Evolutionary conservation across 2,329 filamentous ascomycete genomes (phyloP), one percentile per base, ranked within the genome.

Genomic region (Rutstroemia sydowiana): DNA sequence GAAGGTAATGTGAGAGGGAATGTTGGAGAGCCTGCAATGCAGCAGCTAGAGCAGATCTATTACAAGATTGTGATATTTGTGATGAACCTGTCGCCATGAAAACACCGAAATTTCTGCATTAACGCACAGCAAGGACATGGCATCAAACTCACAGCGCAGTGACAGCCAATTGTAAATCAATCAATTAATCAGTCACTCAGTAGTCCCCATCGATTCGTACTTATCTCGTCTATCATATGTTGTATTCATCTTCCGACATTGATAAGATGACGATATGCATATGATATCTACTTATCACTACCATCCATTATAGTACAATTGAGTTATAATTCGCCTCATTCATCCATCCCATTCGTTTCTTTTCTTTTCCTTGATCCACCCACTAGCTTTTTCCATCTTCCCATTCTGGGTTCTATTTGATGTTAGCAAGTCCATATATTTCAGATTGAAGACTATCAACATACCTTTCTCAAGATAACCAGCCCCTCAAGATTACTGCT

Each of bases 401-500:
- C 76, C 76, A 79, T 37, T 79, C 74, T 5, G 76, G 75, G 61
- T 79, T 79, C 76, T 79, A 30, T 40, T 21, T 9, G n/a, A 42
- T 14, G 30, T 59, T 49, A 61, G 55, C 42, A 48, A n/a, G n/a
- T n/a, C n/a, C n/a, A n/a, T 28, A 45, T 3, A 13, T 20, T 30
- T 36, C n/a, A 39, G 5, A 13, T 13, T 7, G 7, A 42, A 6
- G 23, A 14, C 10, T 18, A 18, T 20, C 11, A 51, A 51, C 80
- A 72, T 78, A 95, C 92, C 89, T 97, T 97, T 77, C 87, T 86
- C 70, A 98, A 75, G 70, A 98, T 97, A 52, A 96, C 92, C 64
- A 98, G 76, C 30, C 93, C 93, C 73, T 98, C 93, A 56, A 98
- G 77, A 48, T 85, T 95, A 73, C 83, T 93, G 68, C 85, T 95